phyloP scores from a whole-genome alignment of 2,329 filamentous ascomycete genomes.

The Aspergillus udagawae region DNA sequence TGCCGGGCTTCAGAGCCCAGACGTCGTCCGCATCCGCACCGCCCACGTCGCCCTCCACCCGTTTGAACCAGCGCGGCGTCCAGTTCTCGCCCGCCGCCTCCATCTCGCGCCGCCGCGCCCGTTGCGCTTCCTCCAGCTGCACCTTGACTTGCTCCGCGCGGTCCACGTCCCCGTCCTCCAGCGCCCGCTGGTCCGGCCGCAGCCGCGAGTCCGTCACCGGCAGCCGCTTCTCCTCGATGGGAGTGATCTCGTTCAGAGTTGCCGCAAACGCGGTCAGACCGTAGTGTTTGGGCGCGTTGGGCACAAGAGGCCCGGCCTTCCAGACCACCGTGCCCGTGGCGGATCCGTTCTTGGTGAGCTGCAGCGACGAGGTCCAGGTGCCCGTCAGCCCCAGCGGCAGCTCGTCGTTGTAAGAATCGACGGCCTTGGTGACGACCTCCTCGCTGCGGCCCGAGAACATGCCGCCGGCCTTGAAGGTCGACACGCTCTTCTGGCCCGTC shows the following conservation, averaged over 20 bases:
- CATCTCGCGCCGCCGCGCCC: slow-evolving; percentile 66
- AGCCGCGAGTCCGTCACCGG: slow-evolving; percentile 79
- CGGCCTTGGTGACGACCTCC: slow-evolving; percentile 75
- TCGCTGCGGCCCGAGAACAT: slow-evolving; percentile 96
- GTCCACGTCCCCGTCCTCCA: slow-evolving; percentile 78
- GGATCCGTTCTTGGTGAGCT: slow-evolving; percentile 61
- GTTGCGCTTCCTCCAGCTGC: slow-evolving; percentile 78
- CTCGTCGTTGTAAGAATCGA: slow-evolving; percentile 61
- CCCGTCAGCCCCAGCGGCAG: slow-evolving; percentile 68
- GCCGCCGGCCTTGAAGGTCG: slow-evolving; percentile 89
- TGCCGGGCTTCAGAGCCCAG: slow-evolving; percentile 71
- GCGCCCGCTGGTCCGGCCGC: slow-evolving; percentile 79
- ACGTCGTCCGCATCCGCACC: slow-evolving; percentile 43
- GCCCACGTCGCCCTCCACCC: slow-evolving; percentile 46
- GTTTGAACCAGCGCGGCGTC: slow-evolving; percentile 79
- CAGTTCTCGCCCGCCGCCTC: slow-evolving; percentile 71
- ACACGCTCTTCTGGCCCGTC: slow-evolving; percentile 75
- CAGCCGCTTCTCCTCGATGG: slow-evolving; percentile 68
- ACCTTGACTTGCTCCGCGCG: slow-evolving; percentile 79
- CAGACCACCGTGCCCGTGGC: slow-evolving; percentile 67
- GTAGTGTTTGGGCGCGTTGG: slow-evolving; percentile 74
- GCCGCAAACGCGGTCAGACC: slow-evolving; percentile 86
- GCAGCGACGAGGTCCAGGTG: slow-evolving; percentile 77
- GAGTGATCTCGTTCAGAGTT: slow-evolving; percentile 79
- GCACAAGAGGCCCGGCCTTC: slow-evolving; percentile 72